Percentiles rank a stretch among this genome's conserved stretches.
These are phyloP conservation scores for Podospora australis DNA, from an alignment of 495 filamentous ascomycete species.

Conservation along the genomic window DNA sequence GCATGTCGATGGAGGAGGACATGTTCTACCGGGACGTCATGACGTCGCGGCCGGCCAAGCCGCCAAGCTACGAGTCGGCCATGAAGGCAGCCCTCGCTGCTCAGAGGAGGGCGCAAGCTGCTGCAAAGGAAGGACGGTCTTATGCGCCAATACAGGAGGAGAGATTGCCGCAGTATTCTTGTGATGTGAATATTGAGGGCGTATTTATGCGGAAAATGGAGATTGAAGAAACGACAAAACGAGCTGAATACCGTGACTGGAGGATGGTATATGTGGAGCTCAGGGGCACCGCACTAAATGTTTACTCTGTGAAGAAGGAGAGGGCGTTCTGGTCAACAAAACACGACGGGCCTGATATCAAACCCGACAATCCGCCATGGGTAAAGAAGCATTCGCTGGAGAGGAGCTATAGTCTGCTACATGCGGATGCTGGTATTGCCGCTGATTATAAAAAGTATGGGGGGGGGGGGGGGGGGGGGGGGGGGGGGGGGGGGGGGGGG, in stretches of 20 bases:
- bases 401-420: slow-evolving; percentile 53
- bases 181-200: slow-evolving; percentile 45
- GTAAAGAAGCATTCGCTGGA: slow-evolving; percentile 41
- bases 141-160: slow-evolving; percentile 31
- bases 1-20: slow-evolving; percentile 37
- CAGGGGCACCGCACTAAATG: slow-evolving; percentile 52
- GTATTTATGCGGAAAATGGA: slow-evolving; percentile 53
- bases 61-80: slow-evolving; percentile 32
- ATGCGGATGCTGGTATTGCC: slow-evolving; percentile 61
- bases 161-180: slow-evolving; percentile 48
- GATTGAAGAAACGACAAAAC: slow-evolving; percentile 48
- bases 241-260: slow-evolving; percentile 48
- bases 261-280: slow-evolving; percentile 50
- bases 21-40: slow-evolving; percentile 32
- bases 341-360: slow-evolving; percentile 26
- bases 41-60: slow-evolving; percentile 29
- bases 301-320: slow-evolving; percentile 48
- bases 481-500: too few species aligned
- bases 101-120: slow-evolving; percentile 26
- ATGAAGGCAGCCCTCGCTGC: slow-evolving; percentile 25
- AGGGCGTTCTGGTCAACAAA: slow-evolving; percentile 30
- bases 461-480: too few species aligned
- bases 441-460: slow-evolving; percentile 55
- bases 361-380: slow-evolving; percentile 37
- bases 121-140: background rate